phyloP scores from a whole-genome alignment of 2,329 filamentous ascomycete species.

The Colletotrichum endophyticum region DNA sequence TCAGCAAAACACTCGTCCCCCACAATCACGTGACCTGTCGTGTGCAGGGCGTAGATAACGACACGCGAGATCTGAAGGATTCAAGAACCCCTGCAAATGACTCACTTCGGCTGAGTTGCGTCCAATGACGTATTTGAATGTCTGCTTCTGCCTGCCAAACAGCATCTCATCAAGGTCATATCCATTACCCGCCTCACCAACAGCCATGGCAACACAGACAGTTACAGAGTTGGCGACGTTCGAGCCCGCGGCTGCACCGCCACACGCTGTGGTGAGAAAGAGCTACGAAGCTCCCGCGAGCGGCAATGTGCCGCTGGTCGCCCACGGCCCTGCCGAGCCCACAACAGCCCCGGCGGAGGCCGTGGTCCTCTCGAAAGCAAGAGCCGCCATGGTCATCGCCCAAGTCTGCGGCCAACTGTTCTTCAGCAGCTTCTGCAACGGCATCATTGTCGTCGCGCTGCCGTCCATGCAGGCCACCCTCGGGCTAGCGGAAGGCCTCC shows the following conservation, averaged over 20 bases:
- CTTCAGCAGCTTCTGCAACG: neutral
- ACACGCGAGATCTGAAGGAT: neutral
- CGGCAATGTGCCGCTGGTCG: neutral
- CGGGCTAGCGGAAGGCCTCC: neutral
- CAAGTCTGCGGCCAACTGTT: neutral
- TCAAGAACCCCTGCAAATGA: neutral
- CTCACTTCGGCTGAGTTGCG: neutral
- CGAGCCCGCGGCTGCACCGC: neutral
- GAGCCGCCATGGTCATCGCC: neutral
- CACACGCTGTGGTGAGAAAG: neutral
- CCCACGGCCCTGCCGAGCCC: neutral
- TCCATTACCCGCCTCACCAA: neutral
- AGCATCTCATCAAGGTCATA: neutral
- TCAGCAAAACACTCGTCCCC: neutral
- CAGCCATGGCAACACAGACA: neutral
- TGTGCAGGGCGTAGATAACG: neutral
- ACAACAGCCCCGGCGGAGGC: neutral
- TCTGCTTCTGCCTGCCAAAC: neutral
- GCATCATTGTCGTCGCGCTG: neutral
- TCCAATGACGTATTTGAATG: neutral
- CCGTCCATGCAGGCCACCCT: neutral
- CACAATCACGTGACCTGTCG: neutral
- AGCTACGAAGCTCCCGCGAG: neutral
- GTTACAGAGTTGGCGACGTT: neutral
- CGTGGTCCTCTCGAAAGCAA: neutral